These are phyloP conservation scores for Boletus fagicola DNA, from an alignment of 768 basidiomycete genomes.

Conservation along the genomic window DNA sequence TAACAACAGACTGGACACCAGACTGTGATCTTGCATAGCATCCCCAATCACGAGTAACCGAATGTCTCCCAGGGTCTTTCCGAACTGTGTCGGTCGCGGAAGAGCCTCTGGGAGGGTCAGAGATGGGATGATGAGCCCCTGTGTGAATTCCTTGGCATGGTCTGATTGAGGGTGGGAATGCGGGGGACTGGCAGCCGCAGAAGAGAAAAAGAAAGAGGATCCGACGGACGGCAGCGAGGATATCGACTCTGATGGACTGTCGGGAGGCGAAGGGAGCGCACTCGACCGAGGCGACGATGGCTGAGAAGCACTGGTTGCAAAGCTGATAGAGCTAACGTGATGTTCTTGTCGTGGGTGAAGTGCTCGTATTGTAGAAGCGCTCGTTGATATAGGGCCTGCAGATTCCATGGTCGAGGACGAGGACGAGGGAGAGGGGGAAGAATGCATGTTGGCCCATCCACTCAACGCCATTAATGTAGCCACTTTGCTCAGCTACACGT, in stretches of 20 bases:
- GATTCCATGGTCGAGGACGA: slow-evolving; percentile 26
- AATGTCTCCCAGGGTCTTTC: slow-evolving; percentile 64
- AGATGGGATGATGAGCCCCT: slow-evolving; percentile 69
- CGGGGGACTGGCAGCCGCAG: slow-evolving; percentile 64
- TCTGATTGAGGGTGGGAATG: slow-evolving; percentile 47
- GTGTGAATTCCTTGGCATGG: slow-evolving; percentile 39
- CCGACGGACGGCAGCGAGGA: slow-evolving; percentile 73
- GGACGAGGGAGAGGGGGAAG: slow-evolving; percentile 1
- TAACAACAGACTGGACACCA: slow-evolving; percentile 48
- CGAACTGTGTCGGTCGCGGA: slow-evolving; percentile 62
- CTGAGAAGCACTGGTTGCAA: slow-evolving; percentile 31
- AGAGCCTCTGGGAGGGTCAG: slow-evolving; percentile 60
- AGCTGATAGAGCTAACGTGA: background rate
- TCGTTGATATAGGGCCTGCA: slow-evolving; percentile 28
- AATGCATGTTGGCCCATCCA: background rate
- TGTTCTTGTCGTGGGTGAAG: slow-evolving; percentile 29
- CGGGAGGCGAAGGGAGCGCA: slow-evolving; percentile 54
- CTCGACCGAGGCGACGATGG: slow-evolving; percentile 51
- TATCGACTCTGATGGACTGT: slow-evolving; percentile 61
- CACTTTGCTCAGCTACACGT: slow-evolving; percentile 30
- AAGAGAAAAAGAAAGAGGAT: slow-evolving; percentile 78
- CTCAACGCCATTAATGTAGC: slow-evolving; percentile 5
- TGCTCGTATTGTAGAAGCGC: slow-evolving; percentile 41
- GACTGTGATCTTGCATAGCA: slow-evolving; percentile 31
- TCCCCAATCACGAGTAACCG: slow-evolving; percentile 55